These are phyloP conservation scores for Diophrys sp. DNA, from an alignment of 73 alveolate species.

Conservation along the genomic window DNA sequence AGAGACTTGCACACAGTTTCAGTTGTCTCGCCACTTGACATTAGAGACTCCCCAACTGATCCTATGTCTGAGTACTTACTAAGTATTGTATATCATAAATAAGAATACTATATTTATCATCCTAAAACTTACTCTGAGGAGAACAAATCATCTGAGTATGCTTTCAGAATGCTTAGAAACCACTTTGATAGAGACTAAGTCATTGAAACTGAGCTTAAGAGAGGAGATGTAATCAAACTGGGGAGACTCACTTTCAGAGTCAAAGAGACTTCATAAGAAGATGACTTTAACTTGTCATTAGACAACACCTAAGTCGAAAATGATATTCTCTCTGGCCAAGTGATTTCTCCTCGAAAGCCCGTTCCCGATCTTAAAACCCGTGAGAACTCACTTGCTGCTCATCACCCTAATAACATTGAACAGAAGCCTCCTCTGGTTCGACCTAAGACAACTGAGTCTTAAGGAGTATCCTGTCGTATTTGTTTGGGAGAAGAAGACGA, in stretches of 20 bases:
- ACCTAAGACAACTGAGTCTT: background rate
- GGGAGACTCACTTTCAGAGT: slow-evolving; percentile 52
- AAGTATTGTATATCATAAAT: background rate
- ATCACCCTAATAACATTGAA: background rate
- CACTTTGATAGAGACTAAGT: background rate
- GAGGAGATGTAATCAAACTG: slow-evolving; percentile 48
- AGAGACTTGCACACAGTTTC: background rate
- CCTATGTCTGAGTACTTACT: background rate
- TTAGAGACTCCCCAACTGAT: background rate
- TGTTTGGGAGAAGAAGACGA: slow-evolving; percentile 51
- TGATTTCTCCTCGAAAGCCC: background rate
- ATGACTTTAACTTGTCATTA: background rate
- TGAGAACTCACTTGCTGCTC: background rate
- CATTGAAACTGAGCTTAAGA: slow-evolving; percentile 2
- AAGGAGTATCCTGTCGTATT: slow-evolving; percentile 41
- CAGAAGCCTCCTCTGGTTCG: background rate
- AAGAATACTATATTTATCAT: background rate
- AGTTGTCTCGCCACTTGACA: background rate
- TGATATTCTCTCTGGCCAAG: background rate
- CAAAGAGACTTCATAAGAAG: slow-evolving; percentile 35
- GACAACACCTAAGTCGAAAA: background rate
- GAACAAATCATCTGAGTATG: background rate
- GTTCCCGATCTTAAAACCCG: background rate
- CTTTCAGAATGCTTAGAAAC: background rate
- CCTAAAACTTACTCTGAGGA: background rate